These are phyloP conservation scores for Pseudocercospora vitis DNA, from an alignment of 2,329 filamentous ascomycete species.

Conservation along the genomic window DNA sequence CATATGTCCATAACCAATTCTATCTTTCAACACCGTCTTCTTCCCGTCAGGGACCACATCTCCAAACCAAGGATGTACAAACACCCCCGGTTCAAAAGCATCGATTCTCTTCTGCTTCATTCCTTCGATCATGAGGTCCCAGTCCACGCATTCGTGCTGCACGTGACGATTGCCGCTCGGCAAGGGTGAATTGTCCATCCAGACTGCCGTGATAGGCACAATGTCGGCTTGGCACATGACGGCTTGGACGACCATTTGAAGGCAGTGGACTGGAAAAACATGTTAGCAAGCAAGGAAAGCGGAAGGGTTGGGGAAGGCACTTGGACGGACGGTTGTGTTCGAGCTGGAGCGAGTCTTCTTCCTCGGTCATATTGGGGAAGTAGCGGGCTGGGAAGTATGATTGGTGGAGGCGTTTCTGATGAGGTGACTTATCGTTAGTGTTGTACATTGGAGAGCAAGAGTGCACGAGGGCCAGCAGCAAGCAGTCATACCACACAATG, in stretches of 20 bases:
- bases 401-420: constrained; percentile 10
- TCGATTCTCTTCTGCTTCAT: background rate
- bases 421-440: background rate
- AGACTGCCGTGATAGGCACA: constrained; percentile 1
- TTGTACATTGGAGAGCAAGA: background rate
- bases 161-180: background rate
- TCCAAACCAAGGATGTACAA: background rate
- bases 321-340: constrained; percentile 7
- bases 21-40: background rate
- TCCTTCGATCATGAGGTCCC: background rate
- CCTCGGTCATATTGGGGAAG: constrained; percentile 7
- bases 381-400: constrained; percentile 5
- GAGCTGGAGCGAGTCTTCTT: background rate
- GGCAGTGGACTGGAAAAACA: background rate
- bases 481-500: constrained; percentile 3
- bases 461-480: too few species aligned
- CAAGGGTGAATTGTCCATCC: constrained; percentile 1
- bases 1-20: constrained; percentile 4
- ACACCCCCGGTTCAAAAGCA: background rate
- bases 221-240: constrained; percentile 8
- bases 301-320: background rate
- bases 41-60: background rate
- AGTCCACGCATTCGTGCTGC: background rate
- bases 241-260: constrained; percentile 5
- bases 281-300: background rate